Evolutionary conservation across 1,284 basidiomycete species (phyloP), one percentile per base, ranked within the genome.

Genomic region (Fomitiporia mediterranea): DNA sequence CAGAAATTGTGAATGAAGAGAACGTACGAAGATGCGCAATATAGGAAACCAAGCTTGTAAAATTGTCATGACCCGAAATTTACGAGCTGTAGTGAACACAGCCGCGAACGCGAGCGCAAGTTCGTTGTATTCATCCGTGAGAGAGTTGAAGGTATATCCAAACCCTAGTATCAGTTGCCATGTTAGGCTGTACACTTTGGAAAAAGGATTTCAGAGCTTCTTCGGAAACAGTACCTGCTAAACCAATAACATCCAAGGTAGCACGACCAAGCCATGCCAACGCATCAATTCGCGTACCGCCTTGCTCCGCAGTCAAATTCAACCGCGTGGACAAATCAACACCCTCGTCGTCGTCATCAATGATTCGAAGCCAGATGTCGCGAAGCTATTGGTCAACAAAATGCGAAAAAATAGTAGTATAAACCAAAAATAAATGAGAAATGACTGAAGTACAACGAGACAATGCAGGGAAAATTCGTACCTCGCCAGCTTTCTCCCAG

Each of bases 161-260:
- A 88, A 88, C 5, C 80, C 79, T 80, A 55, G 9, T 15, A 34
- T 28, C 34, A 35, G 7, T 42, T 6, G 30, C 21, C 37, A 34
- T 56, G 46, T 60, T 48, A 52, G 9, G 4, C 35, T 7, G 4
- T 55, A 27, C 44, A n/a, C 6, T 25, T 25, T n/a, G n/a, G 23
- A 25, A 9, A 25, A n/a, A 8, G n/a, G 11, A n/a, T 21, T 6
- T 28, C 13, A 30, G n/a, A 25, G 44, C 25, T 28, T 30, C n/a
- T 2, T n/a, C 44, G 44, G 44, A 46, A 40, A 47, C 21, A 28
- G 38, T 38, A 74, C 84, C 84, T 17, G 87, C 83, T 42, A 83
- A 72, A 4, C 86, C 86, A 55, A 91, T 88, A 40, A 86, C 76
- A 62, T 89, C 88, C 13, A 90, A 73, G 1, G 85, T 86, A 6